Evolutionary conservation across 2,329 filamentous ascomycete species (phyloP), one percentile per base, ranked within the genome.

Genomic region (Endothia cerciana): DNA sequence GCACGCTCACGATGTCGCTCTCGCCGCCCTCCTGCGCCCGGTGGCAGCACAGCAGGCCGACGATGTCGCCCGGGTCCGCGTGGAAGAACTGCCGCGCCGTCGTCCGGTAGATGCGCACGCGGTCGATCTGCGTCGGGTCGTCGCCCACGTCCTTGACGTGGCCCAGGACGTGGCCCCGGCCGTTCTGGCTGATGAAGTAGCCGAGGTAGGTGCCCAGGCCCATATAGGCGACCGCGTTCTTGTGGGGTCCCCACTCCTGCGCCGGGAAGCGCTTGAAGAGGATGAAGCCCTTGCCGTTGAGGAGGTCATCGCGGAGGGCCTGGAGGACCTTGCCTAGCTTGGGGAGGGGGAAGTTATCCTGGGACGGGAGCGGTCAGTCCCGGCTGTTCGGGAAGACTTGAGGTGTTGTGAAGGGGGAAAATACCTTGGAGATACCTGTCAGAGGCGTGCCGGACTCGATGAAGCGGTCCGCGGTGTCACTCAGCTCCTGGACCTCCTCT

Each of bases 91-190:
- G 91, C 11, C 87, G 83, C 61, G 92, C 93, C 69, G 93, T 92
- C 2, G 93, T 97, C 69, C 93, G 87, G 81, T 97, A 97, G 78
- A 97, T 97, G 72, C 93, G 89, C 68, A 97, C 92, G 72, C 89
- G 90, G 80, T 96, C 91, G 72, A 93, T 96, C 79, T 93, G 89
- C 4, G 83, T 87, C 33, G 90, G 83, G 75, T 96, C 92, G 71
- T 94, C 93, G 56, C 92, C 91, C 3, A 95, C 85, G 77, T 96
- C 93, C 79, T 96, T 94, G 72, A 96, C 93, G 76, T 97, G 93
- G 8, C 93, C 93, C 1, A 97, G 85, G 11, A 96, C 91, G 78
- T 96, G 93, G 55, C 93, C 93, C 22, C 88, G 87, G 22, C 89
- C 89, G 79, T 97, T 97, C 74, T 97, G 93, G 30, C 88, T 91